Base-by-base conservation (phyloP, 306 rosid genomes). In the Leucaena leucocephala region DNA sequence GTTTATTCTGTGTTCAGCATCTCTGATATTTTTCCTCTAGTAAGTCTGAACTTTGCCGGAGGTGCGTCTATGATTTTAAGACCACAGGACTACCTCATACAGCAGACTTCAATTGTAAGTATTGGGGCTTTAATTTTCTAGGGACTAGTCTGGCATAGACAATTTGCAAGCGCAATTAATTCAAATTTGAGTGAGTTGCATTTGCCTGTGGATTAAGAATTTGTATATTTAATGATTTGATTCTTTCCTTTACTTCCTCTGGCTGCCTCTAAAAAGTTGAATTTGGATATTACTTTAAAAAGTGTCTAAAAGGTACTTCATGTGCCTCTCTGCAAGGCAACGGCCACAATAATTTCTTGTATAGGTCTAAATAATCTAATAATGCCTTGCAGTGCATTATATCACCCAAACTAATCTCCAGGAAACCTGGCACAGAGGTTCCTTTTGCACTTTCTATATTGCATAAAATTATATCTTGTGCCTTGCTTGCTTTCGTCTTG, bases 81-180 rank as follows among this genome's bases (percentile, higher is more conserved):
- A 79, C 96, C 99, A 58, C 93, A 91, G 79, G 99, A 96, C 84
- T 96, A 96, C 82, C 97, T 96, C 75, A 78, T 93, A 81, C 96
- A 90, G 84, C 97, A 96, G 78, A 88, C 34, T 86, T 91, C 91
- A 71, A 84, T 82, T 82, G 99, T 96, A 84, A 90, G 99, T 84
- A 75, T 80, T 76, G 55, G 68, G 46, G 55, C 79, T 78, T 22
- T 38, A 74, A 45, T 52, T 38, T 81, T 66, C 48, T 12, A 39
- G 19, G 46, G 65, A 77, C 43, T 65, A 13, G 72, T 70, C 55
- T 71, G 39, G 57, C 80, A 64, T 38, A 38, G 17, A 15, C 44
- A 14, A 71, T 66, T 79, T 74, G 16, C 54, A 33, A 52, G 54
- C n/a, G 79, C 50, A 61, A 49, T 44, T 59, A 65, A 42, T 71